Evolutionary conservation across 2,329 filamentous ascomycete species (phyloP).

Genomic region (Sarocladiaceae sp.): DNA sequence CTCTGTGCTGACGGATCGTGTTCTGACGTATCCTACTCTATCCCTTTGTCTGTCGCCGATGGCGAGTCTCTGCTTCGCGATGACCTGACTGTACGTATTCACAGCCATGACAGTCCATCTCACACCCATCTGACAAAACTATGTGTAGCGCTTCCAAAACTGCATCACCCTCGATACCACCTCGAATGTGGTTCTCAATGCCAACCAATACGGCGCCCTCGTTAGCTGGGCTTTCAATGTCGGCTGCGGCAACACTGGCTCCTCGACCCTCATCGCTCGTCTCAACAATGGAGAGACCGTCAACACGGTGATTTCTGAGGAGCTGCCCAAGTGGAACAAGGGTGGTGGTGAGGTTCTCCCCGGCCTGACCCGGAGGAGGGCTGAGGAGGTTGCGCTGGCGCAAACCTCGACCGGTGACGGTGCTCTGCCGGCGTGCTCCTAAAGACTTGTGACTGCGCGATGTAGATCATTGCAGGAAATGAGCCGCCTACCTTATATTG

Average conservation of each 20-base stretch:
- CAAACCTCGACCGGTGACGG: constrained; percentile 11
- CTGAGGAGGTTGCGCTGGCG: constrained; percentile 37
- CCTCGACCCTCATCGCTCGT: constrained; percentile 35
- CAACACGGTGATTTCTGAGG: constrained; percentile 35
- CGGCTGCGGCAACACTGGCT: constrained; percentile 36
- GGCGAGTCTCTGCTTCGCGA: constrained; percentile 34
- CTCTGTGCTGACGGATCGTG: constrained; percentile 37
- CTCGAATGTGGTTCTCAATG: constrained; percentile 35
- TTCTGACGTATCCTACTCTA: constrained; percentile 39
- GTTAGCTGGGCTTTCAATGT: constrained; percentile 49
- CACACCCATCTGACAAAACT: neutral
- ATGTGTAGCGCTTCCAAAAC: constrained; percentile 28
- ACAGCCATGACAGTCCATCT: too few species aligned
- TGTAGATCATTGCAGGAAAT: too few species aligned
- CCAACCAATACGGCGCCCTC: constrained; percentile 49
- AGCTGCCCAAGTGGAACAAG: constrained; percentile 45
- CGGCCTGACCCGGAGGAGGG: constrained; percentile 36
- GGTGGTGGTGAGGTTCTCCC: constrained; percentile 32
- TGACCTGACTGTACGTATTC: constrained; percentile 26
- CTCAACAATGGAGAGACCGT: constrained; percentile 39
- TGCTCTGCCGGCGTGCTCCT: constrained; percentile 16
- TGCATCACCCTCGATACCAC: constrained; percentile 28
- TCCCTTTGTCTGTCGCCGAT: constrained; percentile 37
- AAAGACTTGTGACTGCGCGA: neutral
- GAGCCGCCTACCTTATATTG: too few species aligned